phyloP scores from a whole-genome alignment of 129 eudicot genomes.

The Ambrosia artemisiifolia region DNA sequence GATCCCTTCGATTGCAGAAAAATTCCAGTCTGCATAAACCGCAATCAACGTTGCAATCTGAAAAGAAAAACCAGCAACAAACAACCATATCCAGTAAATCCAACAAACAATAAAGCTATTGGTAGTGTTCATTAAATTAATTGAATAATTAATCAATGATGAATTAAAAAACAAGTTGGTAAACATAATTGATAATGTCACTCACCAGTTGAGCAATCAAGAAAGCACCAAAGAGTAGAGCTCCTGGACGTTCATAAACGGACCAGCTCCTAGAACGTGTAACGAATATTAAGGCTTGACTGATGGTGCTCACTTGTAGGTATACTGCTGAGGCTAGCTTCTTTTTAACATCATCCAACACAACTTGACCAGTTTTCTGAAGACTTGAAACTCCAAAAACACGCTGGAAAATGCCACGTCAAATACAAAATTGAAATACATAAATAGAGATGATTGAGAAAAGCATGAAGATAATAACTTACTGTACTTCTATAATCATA shows the following conservation, averaged over 20 bases:
- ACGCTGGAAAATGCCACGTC: conserved; percentile 36
- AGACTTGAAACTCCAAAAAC: conserved; percentile 63
- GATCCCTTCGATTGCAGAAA: conserved; percentile 71
- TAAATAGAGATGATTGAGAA: not conserved
- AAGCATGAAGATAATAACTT: not conserved
- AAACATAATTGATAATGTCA: not conserved
- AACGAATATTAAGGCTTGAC: conserved; percentile 80
- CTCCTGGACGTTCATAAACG: conserved; percentile 65
- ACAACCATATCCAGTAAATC: too few relatives aligned
- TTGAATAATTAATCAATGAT: not conserved
- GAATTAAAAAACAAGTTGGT: not conserved
- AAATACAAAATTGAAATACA: not conserved
- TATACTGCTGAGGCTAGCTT: conserved; percentile 74
- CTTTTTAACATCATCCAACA: conserved; percentile 38
- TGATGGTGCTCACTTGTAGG: conserved; percentile 80
- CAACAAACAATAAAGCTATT: too few relatives aligned
- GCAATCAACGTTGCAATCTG: conserved; percentile 83
- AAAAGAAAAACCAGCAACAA: not conserved
- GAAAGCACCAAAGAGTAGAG: conserved; percentile 56
- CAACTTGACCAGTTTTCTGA: conserved; percentile 18
- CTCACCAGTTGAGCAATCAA: conserved; percentile 68
- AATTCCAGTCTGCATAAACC: conserved; percentile 74
- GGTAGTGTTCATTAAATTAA: too few relatives aligned
- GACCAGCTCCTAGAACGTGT: conserved; percentile 85
- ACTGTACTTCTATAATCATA: not conserved